Base-by-base conservation (phyloP, 2,329 filamentous ascomycete species). In the Stenocarpella maydis region DNA sequence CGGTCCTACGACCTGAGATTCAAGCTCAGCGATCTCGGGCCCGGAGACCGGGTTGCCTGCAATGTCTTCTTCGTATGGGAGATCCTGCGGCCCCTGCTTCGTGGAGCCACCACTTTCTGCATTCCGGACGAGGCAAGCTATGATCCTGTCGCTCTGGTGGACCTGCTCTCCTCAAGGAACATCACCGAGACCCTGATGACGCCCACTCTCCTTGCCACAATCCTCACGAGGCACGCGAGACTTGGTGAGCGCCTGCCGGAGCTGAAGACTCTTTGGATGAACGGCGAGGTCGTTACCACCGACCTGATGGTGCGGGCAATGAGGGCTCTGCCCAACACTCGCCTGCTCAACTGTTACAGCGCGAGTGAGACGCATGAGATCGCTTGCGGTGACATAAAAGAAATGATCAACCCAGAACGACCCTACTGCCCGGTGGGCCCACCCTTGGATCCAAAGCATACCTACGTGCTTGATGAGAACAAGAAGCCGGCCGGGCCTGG, bases 1-100 rank as follows among this genome's bases (percentile, higher is more conserved):
- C 85, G 87, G 34, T 95, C 92, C 8, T 95, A 95, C 76, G 84
- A 93, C 74, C 79, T 93, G 72, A 84, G 92, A 78, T 95, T 95
- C 75, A 83, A 81, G 12, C 78, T 95, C 60, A 91, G 89, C 73
- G 90, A 95, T 77, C 82, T 93, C 3, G 80, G 85, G 21, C 90
- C 90, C 0, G 92, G 92, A 19, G 92, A 94, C 74, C 87, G 92
- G 8, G 92, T 95, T 14, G 92, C 92, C n/a, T 95, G 92, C 81
- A 95, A 95, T 82, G 92, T 95, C 70, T 95, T 95, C 79, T 95
- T 95, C 77, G 86, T 95, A 55, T 95, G 92, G 92, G 92, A 95
- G 78, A 94, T 95, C 68, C 79, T 95, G 67, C 90, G 92, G 6
- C 92, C 92, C 10, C 82, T 95, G 53, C 77, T 95, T 67, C 87